phyloP scores from a whole-genome alignment of 208 protist species.

The Wallacemonas sp. region DNA sequence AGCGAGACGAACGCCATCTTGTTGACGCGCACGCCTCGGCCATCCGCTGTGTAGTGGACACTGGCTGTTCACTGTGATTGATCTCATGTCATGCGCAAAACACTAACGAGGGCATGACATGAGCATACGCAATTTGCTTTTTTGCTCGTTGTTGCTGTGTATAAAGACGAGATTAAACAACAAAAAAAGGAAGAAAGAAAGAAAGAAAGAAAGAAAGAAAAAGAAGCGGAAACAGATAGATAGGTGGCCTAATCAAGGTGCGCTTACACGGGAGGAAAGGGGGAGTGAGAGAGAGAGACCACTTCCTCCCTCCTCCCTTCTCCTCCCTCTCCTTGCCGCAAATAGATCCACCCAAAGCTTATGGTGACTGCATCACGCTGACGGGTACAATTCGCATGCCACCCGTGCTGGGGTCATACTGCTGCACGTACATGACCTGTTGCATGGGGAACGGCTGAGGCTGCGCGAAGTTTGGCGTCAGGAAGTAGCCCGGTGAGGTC shows the following conservation, averaged over 20 bases:
- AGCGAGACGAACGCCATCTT: slow-evolving; percentile 14
- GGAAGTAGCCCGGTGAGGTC: background rate
- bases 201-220: slow-evolving; percentile 28
- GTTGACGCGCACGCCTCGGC: slow-evolving; percentile 3
- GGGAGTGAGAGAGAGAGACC: no score
- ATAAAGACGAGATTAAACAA: slow-evolving; percentile 11
- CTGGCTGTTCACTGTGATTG: no score
- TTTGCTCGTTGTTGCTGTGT: background rate
- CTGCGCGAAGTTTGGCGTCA: no score
- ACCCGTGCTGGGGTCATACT: slow-evolving; percentile 1
- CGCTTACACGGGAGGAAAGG: no score
- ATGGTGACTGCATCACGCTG: background rate
- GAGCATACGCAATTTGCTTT: no score
- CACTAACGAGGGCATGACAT: background rate
- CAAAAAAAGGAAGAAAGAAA: slow-evolving; percentile 19
- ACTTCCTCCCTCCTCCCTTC: no score
- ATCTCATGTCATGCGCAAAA: no score
- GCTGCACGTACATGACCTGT: slow-evolving; percentile 7
- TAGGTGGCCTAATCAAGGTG: no score
- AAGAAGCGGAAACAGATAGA: slow-evolving; percentile 20
- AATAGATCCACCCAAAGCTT: no score
- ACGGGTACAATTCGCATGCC: background rate
- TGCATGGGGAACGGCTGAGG: no score
- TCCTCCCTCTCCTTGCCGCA: background rate
- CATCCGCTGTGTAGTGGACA: background rate